Base-by-base conservation (phyloP, 2,329 filamentous ascomycete genomes). In the Neofusicoccum umdonicola region DNA sequence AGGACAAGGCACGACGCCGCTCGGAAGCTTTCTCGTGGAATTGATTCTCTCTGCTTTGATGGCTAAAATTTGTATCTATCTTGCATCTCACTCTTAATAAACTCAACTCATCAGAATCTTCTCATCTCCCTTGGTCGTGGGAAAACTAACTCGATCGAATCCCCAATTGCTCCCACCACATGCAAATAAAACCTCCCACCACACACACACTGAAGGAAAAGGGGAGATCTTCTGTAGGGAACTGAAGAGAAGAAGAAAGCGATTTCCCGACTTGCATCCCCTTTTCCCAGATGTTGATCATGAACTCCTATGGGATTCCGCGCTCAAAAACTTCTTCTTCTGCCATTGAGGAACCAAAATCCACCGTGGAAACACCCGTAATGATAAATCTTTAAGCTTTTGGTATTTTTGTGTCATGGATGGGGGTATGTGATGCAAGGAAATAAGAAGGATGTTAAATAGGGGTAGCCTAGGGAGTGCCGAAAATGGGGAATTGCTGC, bases 401-500 rank as follows among this genome's bases (percentile, higher is more conserved):
- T 60, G 31, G 31, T 47, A 60, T 47, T 60, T 60, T 57, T 35
- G 27, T 27, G 22, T 22, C 22, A 22, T 22, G 22, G 9, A 19
- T 31, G 22, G 56, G 54, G 56, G 56, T 60, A 60, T 60, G 56
- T 60, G 41, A 60, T 60, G 56, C 56, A 60, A 45, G 56, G 56
- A 45, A 47, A 58, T 17, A 15, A n/a, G 31, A 34, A 51, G 27
- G 48, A 15, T 22, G 27, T n/a, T 12, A 17, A 35, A 34, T 3
- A n/a, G 27, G 27, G 47, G 13, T 2, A 11, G 37, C 37, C 37
- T 39, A 9, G 7, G 42, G 15, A 44, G 42, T 15, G 42, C 42
- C 42, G 15, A n/a, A 44, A 44, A 17, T n/a, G n/a, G 42, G 42
- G 8, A 7, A 17, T 44, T 3, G 13, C 42, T 15, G 15, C 42